Conservation (phyloP, 768 basidiomycete genomes). For the Antrodiella citrinella region DNA sequence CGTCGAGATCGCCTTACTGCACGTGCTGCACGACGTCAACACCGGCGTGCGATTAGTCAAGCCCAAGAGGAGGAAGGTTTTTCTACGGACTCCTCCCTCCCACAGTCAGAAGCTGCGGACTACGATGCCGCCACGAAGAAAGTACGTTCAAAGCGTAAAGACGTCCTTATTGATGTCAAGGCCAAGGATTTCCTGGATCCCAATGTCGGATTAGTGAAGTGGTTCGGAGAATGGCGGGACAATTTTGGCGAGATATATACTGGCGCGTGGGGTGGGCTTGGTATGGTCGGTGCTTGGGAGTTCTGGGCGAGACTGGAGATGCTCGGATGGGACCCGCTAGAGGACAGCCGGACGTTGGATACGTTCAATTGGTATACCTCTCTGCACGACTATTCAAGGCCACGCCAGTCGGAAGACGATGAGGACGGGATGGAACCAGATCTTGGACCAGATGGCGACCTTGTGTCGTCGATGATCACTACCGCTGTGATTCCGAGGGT, state of each 20-base stretch:
- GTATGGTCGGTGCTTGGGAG: conserved; percentile 85
- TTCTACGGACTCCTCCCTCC: conserved; percentile 76
- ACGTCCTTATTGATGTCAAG: conserved; percentile 71
- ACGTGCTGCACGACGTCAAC: conserved; percentile 46
- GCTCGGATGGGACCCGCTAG: conserved; percentile 81
- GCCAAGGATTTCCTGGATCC: conserved; percentile 84
- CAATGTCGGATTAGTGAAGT: conserved; percentile 51
- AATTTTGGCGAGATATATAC: conserved; percentile 74
- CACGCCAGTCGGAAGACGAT: conserved; percentile 23
- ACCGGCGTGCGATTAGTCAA: conserved; percentile 25
- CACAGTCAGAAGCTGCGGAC: conserved; percentile 58
- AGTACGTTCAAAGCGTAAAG: conserved; percentile 41
- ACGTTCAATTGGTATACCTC: conserved; percentile 79
- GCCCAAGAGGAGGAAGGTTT: conserved; percentile 54
- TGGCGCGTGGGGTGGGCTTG: conserved; percentile 86
- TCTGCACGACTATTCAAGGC: conserved; percentile 70
- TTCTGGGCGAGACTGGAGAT: conserved; percentile 89
- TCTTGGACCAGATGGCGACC: conserved; percentile 76
- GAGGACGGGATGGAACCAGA: conserved; percentile 43
- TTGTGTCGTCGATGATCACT: conserved; percentile 84
- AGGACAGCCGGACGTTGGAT: conserved; percentile 59
- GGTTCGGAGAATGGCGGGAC: conserved; percentile 68
- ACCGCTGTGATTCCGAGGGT: conserved; percentile 73
- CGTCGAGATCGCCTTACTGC: conserved; percentile 51
- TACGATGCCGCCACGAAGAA: conserved; percentile 55